Evolutionary conservation across 2,329 filamentous ascomycete species (phyloP), one percentile per base, ranked within the genome.

Genomic region (Dothideomycetes sp.): DNA sequence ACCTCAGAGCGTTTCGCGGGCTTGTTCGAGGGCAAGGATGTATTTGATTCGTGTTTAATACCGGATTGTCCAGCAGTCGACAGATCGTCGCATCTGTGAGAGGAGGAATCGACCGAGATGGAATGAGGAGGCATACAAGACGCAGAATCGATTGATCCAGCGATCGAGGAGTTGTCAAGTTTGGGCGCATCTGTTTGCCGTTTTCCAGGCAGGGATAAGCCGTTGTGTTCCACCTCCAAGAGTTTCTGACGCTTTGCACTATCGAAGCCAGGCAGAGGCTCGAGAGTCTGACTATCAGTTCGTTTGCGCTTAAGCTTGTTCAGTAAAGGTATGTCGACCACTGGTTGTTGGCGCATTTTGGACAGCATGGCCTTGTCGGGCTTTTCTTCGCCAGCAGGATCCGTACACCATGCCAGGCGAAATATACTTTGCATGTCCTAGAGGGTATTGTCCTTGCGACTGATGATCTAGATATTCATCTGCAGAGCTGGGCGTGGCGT

Each of bases 271-370:
- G 36, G 44, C 27, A 46, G 49, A 31, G 38, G 50, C 50, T 43
- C 39, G 20, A 53, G 48, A 25, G 68, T 67, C 31, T 63, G 60
- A 48, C 68, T 74, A 47, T 67, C 65, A 22, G 67, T 67, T 41
- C 69, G 65, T 58, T 78, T 78, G 47, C 76, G 70, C 66, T 80
- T 80, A 53, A 76, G 60, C 51, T 69, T 68, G 48, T 65, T 68
- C 50, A 68, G 55, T 49, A 63, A 55, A 27, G 66, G 60, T 42
- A 70, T 64, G 44, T 68, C 65, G 51, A 68, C 59, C 42, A 65
- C 59, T 13, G 66, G 64, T 49, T 63, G 54, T 36, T 56, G 57
- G 53, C 60, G 63, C 59, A 63, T 55, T 53, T 62, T 63, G 50
- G 62, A 57, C 45, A 64, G 52, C 18, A 57, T 51, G 15, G 58